Evolutionary conservation across 1,139 yeast genomes (phyloP).

Genomic region (Pichia sp.): DNA sequence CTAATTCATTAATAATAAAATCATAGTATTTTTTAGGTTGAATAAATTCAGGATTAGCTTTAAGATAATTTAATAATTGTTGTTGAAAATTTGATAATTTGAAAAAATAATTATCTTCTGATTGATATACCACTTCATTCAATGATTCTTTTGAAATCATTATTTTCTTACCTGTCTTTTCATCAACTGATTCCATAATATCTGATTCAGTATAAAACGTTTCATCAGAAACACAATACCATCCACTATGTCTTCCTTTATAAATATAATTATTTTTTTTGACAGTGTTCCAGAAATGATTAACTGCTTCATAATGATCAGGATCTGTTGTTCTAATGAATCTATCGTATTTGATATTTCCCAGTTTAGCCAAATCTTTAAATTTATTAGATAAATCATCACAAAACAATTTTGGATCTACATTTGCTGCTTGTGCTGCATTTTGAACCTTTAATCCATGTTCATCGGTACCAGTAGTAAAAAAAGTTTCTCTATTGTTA

Average conservation of each 20-base stretch:
- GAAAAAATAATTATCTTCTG: slow-evolving; percentile 86
- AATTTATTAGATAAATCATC: slow-evolving; percentile 65
- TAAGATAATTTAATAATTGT: slow-evolving; percentile 43
- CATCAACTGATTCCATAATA: slow-evolving; percentile 43
- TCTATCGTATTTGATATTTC: slow-evolving; percentile 59
- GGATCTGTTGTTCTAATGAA: slow-evolving; percentile 87
- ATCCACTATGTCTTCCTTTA: slow-evolving; percentile 80
- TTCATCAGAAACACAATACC: slow-evolving; percentile 95
- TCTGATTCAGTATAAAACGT: slow-evolving; percentile 86
- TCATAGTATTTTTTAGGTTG: slow-evolving; percentile 54
- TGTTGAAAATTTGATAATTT: slow-evolving; percentile 56
- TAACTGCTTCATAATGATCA: slow-evolving; percentile 67
- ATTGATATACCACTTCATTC: slow-evolving; percentile 65
- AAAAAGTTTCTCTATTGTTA: slow-evolving; percentile 42
- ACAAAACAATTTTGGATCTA: slow-evolving; percentile 61
- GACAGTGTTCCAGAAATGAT: slow-evolving; percentile 62
- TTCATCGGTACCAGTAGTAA: slow-evolving; percentile 95
- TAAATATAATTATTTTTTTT: slow-evolving; percentile 60
- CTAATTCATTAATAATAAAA: slow-evolving; percentile 55
- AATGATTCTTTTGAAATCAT: slow-evolving; percentile 66
- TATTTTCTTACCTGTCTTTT: slow-evolving; percentile 34
- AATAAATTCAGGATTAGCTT: slow-evolving; percentile 51
- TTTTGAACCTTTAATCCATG: slow-evolving; percentile 89
- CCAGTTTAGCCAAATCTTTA: slow-evolving; percentile 49
- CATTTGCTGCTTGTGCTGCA: slow-evolving; percentile 54